Conservation (phyloP, 805 yeast species). For the Saccharomycopsis synnaedendra region DNA sequence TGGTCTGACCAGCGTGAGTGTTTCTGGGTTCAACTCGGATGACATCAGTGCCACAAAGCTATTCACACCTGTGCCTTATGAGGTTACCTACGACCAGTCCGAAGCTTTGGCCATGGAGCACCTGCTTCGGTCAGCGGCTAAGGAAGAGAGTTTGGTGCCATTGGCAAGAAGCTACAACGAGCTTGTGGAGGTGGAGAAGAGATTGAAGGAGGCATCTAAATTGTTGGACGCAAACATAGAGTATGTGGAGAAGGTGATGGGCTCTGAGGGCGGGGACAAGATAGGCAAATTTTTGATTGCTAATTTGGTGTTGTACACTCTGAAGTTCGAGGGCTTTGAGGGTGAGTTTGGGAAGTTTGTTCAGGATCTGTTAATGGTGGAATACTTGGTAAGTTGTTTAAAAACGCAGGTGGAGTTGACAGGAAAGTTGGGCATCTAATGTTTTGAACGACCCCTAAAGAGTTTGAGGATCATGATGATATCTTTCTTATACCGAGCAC, state of each 20-base stretch:
- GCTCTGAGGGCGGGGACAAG: constrained; percentile 35
- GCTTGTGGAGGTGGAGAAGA: constrained; percentile 33
- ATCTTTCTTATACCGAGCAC: no score
- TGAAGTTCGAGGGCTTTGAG: constrained; percentile 38
- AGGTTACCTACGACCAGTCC: constrained; percentile 41
- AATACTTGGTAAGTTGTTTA: constrained; percentile 71
- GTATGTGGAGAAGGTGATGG: constrained; percentile 33
- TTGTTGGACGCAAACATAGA: constrained; percentile 38
- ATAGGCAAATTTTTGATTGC: constrained; percentile 59
- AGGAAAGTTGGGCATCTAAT: constrained; percentile 50
- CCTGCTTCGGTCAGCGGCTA: constrained; percentile 29
- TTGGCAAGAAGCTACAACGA: constrained; percentile 28
- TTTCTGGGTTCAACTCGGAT: constrained; percentile 18
- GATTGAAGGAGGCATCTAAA: constrained; percentile 33
- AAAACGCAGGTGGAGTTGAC: constrained; percentile 77
- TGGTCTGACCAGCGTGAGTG: constrained; percentile 30
- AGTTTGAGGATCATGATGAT: constrained; percentile 9
- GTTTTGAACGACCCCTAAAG: constrained; percentile 15
- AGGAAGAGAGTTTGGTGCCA: constrained; percentile 23
- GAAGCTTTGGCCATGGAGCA: constrained; percentile 49
- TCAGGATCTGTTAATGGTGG: constrained; percentile 74
- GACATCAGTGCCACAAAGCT: constrained; percentile 25
- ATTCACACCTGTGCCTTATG: constrained; percentile 67
- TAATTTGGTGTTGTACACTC: constrained; percentile 38
- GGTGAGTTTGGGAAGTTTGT: constrained; percentile 56